phyloP scores from a whole-genome alignment of 345 rosid species.

The Arabidopsis arenosa region DNA sequence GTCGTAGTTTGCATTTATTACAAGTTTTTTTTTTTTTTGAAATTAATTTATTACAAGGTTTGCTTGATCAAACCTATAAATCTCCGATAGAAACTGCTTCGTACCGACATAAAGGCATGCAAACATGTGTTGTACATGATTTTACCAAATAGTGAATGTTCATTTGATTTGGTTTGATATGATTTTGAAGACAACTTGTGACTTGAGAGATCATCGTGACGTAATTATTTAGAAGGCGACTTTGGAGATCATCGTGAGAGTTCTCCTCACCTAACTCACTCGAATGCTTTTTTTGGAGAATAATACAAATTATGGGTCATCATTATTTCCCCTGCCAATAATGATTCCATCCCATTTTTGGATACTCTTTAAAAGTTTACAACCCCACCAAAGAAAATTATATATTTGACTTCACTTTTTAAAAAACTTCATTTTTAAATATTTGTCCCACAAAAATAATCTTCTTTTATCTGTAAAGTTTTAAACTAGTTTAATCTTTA shows the following conservation, averaged over 20 bases:
- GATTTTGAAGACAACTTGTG: slow-evolving; percentile 23
- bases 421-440: not conserved
- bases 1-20: too few species aligned
- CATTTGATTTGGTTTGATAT: slow-evolving; percentile 7
- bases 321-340: slow-evolving; percentile 36
- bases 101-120: not conserved
- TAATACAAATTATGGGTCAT: not conserved
- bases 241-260: too few species aligned
- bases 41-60: not conserved
- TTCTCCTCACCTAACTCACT: too few species aligned
- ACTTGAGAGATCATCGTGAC: slow-evolving; percentile 28
- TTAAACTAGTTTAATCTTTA: too few species aligned
- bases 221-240: slow-evolving; percentile 11
- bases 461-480: slow-evolving; percentile 10
- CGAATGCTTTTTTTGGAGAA: too few species aligned
- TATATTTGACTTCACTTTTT: slow-evolving; percentile 29
- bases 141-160: slow-evolving; percentile 14
- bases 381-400: slow-evolving; percentile 31
- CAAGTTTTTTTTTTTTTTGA: too few species aligned
- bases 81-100: not conserved
- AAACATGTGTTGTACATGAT: slow-evolving; percentile 3
- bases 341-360: slow-evolving; percentile 42
- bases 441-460: slow-evolving; percentile 2
- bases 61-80: not conserved
- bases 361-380: slow-evolving; percentile 20